Conservation (phyloP, 1,284 basidiomycete genomes). For the Heliocybe sulcata region DNA sequence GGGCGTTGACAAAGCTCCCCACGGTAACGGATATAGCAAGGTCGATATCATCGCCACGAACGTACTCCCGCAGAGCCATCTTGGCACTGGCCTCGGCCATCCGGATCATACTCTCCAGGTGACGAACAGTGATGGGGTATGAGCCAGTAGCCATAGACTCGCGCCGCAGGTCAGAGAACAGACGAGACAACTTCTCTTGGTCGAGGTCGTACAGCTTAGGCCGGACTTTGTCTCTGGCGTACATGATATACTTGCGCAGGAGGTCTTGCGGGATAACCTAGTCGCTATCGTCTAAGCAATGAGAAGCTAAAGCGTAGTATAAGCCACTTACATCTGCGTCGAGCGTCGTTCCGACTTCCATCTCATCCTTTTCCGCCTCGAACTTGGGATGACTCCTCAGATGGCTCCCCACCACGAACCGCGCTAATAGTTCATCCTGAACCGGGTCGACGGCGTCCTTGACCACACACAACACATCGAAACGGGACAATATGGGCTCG, state of each 20-base stretch:
- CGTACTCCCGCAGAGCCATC: slow-evolving; percentile 97
- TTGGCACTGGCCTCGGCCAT: slow-evolving; percentile 99
- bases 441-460: slow-evolving; percentile 97
- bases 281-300: slow-evolving; percentile 3
- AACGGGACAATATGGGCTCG: slow-evolving; percentile 98
- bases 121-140: slow-evolving; percentile 96
- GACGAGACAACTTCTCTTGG: slow-evolving; percentile 90
- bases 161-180: slow-evolving; percentile 94
- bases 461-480: slow-evolving; percentile 97
- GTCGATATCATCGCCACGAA: slow-evolving; percentile 94
- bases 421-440: slow-evolving; percentile 92
- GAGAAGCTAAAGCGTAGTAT: slow-evolving; percentile 2
- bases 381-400: slow-evolving; percentile 92
- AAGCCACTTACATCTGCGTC: slow-evolving; percentile 79
- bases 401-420: slow-evolving; percentile 97
- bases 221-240: slow-evolving; percentile 87
- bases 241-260: slow-evolving; percentile 99
- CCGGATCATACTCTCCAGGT: slow-evolving; percentile 98
- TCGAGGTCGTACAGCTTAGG: slow-evolving; percentile 95
- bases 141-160: slow-evolving; percentile 97
- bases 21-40: slow-evolving; percentile 94
- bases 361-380: slow-evolving; percentile 78
- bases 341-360: slow-evolving; percentile 81
- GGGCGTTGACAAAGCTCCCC: slow-evolving; percentile 91
- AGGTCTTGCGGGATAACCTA: slow-evolving; percentile 96